Base-by-base conservation (phyloP, 2,329 filamentous ascomycete genomes). In the Xylaria sp. region DNA sequence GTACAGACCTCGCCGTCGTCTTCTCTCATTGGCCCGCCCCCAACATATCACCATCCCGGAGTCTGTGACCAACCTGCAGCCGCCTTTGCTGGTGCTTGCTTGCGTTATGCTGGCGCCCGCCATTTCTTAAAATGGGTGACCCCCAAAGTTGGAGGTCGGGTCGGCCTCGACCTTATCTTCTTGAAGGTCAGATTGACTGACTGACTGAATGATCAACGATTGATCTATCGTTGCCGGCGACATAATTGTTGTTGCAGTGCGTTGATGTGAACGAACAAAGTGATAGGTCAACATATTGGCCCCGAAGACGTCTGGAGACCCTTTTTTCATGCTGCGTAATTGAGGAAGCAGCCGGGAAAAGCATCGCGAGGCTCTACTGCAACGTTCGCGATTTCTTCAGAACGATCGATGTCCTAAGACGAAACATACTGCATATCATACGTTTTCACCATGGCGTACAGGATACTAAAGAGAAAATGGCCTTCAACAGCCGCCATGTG, bases 401-500 rank as follows among this genome's bases (percentile, higher is more conserved):
- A 54, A 49, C 42, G n/a, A 59, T 57, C 44, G 15, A 62, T 44
- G 59, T 44, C 38, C 23, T 56, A 54, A 67, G 46, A 59, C 56
- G 36, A 51, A 51, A 33, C 28, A 63, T 38, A 33, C 44, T 17
- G 11, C 26, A 48, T 9, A 44, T 46, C 26, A 42, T 40, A 51
- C 44, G 53, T 51, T 44, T 62, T 48, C 70, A 73, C 60, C 54
- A 83, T 83, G 82, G 76, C 74, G 56, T 89, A 89, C 77, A 82
- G 80, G 80, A 84, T 91, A 73, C 78, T 93, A 36, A 87, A 85
- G 70, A 87, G 87, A 72, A 81, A 83, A 79, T 89, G 87, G 87
- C 88, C 79, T 80, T 85, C 81, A 81, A 86, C 79, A 79, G 85
- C 78, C 80, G 88, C 79, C 76, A 89, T 86, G 83, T 90, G 81